Conservation (phyloP, 352 stramenopile genomes). For the Discostella stelligera region DNA sequence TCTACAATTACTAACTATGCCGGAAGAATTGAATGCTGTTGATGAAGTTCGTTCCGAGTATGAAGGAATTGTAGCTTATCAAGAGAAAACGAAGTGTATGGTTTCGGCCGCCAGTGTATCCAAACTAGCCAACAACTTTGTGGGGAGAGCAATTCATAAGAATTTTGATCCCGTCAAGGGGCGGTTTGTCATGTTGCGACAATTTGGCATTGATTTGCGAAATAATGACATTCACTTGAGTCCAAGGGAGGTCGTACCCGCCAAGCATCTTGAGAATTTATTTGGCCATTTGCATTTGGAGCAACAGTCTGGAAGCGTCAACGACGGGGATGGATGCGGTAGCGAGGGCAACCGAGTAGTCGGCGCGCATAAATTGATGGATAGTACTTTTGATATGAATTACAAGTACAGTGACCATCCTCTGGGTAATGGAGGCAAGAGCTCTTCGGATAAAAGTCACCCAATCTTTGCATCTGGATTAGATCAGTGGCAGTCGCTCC, state of each 20-base stretch:
- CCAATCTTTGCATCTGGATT: conserved; percentile 27
- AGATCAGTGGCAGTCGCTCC: conserved; percentile 42
- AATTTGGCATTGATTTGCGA: conserved; percentile 56
- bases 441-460: background rate
- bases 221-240: conserved; percentile 37
- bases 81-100: conserved; percentile 4
- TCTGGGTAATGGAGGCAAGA: conserved; percentile 4
- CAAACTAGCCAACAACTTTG: conserved; percentile 54
- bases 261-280: conserved; percentile 54
- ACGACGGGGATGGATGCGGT: too few species aligned
- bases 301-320: conserved; percentile 1
- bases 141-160: conserved; percentile 69
- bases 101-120: conserved; percentile 51
- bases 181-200: conserved; percentile 51
- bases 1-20: conserved; percentile 60
- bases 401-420: background rate
- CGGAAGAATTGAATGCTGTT: conserved; percentile 60
- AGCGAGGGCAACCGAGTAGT: too few species aligned
- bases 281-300: background rate
- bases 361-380: too few species aligned
- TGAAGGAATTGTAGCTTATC: conserved; percentile 27
- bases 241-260: conserved; percentile 55
- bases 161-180: conserved; percentile 71
- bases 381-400: too few species aligned
- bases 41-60: conserved; percentile 57